Evolutionary conservation across 306 rosid species (phyloP).

Genomic region (Cucumis melo): DNA sequence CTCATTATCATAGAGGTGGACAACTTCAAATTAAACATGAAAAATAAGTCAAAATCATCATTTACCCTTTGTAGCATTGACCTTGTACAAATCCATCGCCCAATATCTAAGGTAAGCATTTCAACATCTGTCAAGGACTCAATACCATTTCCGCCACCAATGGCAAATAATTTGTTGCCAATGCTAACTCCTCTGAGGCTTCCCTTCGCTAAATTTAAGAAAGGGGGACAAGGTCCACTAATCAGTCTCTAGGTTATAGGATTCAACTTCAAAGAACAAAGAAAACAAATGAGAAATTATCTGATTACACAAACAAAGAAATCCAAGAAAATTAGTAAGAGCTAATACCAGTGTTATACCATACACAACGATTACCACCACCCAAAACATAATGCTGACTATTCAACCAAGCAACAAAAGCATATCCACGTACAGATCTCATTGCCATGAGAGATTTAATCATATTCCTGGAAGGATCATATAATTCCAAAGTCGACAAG

Average conservation of each 20-base stretch:
- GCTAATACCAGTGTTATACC: constrained; percentile 38
- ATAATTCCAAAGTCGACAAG: constrained; percentile 41
- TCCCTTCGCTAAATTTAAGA: constrained; percentile 53
- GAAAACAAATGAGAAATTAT: constrained; percentile 4
- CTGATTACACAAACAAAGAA: background rate
- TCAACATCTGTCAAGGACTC: constrained; percentile 33
- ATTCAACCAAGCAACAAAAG: constrained; percentile 29
- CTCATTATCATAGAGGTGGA: background rate
- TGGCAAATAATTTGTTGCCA: constrained; percentile 28
- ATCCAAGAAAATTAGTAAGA: constrained; percentile 8
- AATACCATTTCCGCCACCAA: constrained; percentile 37
- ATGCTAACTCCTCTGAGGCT: constrained; percentile 43
- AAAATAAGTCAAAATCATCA: background rate
- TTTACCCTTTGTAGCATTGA: constrained; percentile 55
- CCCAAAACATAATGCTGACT: constrained; percentile 39
- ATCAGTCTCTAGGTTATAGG: constrained; percentile 33
- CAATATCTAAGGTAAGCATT: constrained; percentile 54
- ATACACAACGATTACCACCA: constrained; percentile 27
- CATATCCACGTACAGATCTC: constrained; percentile 27
- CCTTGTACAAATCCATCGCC: constrained; percentile 40
- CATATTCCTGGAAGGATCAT: constrained; percentile 31
- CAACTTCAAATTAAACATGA: background rate
- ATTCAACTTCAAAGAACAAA: constrained; percentile 49
- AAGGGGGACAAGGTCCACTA: constrained; percentile 57
- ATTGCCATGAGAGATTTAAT: constrained; percentile 29